Evolutionary conservation across 768 basidiomycete species (phyloP).

Genomic region (Boletus rubropictus): DNA sequence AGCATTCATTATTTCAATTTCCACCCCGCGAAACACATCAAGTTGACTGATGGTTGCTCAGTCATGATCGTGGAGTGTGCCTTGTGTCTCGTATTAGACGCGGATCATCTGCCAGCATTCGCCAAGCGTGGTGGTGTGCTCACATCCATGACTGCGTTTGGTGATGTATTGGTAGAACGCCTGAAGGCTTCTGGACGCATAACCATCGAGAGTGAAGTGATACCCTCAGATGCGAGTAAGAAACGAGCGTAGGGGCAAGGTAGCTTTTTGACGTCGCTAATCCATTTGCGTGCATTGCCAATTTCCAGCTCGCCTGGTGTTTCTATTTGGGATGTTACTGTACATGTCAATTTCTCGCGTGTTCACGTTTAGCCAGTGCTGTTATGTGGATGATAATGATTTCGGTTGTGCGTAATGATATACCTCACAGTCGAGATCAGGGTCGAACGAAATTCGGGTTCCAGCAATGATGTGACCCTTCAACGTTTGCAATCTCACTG

Average conservation of each 20-base stretch:
- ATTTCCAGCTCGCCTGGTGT: neutral
- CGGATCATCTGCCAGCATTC: conserved; percentile 49
- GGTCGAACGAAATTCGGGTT: neutral
- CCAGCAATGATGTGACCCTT: neutral
- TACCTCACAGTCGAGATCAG: neutral
- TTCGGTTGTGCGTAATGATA: neutral
- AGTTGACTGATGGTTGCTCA: conserved; percentile 22
- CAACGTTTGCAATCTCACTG: too few species aligned
- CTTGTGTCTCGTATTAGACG: conserved; percentile 56
- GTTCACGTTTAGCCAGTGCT: neutral
- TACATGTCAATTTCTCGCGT: neutral
- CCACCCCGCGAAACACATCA: neutral
- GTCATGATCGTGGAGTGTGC: conserved; percentile 80
- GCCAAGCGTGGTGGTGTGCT: conserved; percentile 69
- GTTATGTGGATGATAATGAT: neutral
- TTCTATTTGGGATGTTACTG: neutral
- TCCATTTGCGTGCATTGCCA: neutral
- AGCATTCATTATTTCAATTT: neutral
- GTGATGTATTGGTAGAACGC: conserved; percentile 66
- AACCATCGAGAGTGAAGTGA: conserved; percentile 49
- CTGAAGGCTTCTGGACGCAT: conserved; percentile 55
- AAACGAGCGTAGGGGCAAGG: conserved; percentile 9
- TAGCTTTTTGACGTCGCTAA: neutral
- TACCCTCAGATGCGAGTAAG: conserved; percentile 7
- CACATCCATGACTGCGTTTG: conserved; percentile 80